Evolutionary conservation across 768 basidiomycete genomes (phyloP), one percentile per base, ranked within the genome.

Genomic region (Grammothele lineata): DNA sequence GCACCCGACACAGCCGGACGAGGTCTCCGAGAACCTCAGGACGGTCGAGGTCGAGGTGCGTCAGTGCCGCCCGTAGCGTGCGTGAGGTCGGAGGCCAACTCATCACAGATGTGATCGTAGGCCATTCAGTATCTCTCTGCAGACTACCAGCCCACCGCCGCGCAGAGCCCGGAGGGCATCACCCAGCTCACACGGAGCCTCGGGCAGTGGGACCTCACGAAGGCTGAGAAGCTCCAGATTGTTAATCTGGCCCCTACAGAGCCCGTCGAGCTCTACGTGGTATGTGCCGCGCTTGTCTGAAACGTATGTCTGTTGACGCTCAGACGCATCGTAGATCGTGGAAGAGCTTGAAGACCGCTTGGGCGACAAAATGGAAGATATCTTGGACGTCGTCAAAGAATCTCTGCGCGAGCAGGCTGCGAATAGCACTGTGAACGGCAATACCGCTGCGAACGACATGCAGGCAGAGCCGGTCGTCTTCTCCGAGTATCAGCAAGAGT

Each of bases 281-380:
- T 94, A 54, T 37, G 90, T 76, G 25, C n/a, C n/a, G n/a, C n/a
- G n/a, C n/a, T n/a, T 11, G 17, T 30, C 23, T 26, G 35, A 8
- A 36, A 36, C 11, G 15, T 32, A 43, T 26, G 25, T 30, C 14
- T 30, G 8, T 7, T 30, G 27, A 40, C 37, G 18, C 8, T 33
- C 17, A 6, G 18, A 14, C 23, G 5, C 21, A 12, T 36, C 18
- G n/a, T 43, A 96, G 93, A 86, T 95, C 45, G 80, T 97, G 8
- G 94, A 97, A 66, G 93, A 97, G 63, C 68, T 92, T 2, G 90
- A 93, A 64, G 85, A 88, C 54, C 78, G 93, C 36, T 75, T 92
- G 4, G 82, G 83, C 0, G 76, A 83, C 33, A 70, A 74, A 25
- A 82, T 86, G 66, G 77, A 84, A 3, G 79, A 83, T 8, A 79